Percentiles rank a stretch among this genome's conserved stretches.
phyloP scores from a whole-genome alignment of 2,329 filamentous ascomycete species.

The Paraphoma chrysanthemicola region DNA sequence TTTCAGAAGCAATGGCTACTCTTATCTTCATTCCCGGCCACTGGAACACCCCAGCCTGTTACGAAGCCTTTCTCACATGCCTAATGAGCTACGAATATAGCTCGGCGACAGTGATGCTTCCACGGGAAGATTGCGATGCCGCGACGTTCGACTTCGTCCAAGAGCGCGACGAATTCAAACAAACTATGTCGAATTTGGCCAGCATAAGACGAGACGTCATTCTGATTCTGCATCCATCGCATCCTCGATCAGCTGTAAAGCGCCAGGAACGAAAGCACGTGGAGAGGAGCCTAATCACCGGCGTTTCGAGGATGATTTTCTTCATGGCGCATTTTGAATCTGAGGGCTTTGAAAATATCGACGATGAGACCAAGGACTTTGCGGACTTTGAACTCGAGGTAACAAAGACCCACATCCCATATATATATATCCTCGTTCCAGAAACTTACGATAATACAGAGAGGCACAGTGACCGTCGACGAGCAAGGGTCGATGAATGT shows the following conservation, averaged over 20 bases:
- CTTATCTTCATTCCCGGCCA: neutral
- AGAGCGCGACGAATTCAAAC: neutral
- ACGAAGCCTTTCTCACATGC: neutral
- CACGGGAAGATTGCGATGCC: neutral
- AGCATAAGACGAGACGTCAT: neutral
- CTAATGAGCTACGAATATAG: neutral
- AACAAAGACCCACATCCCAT: no score
- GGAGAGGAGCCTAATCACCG: neutral
- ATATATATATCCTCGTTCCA: no score
- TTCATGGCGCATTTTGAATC: neutral
- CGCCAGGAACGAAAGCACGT: neutral
- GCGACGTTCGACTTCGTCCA: neutral
- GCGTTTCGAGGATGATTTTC: neutral
- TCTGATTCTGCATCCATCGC: neutral
- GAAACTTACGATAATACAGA: no score
- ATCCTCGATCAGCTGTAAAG: neutral
- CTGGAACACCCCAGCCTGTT: neutral
- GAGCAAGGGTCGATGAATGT: no score
- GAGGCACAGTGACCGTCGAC: no score
- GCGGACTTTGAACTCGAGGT: no score
- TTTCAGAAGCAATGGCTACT: neutral
- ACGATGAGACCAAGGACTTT: no score
- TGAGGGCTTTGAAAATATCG: no score
- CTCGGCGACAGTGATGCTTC: neutral
- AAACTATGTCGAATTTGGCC: neutral